Percentiles rank a stretch among this genome's conserved stretches.
Conservation (phyloP, 1,284 basidiomycete species). For the Blastosporella zonata region DNA sequence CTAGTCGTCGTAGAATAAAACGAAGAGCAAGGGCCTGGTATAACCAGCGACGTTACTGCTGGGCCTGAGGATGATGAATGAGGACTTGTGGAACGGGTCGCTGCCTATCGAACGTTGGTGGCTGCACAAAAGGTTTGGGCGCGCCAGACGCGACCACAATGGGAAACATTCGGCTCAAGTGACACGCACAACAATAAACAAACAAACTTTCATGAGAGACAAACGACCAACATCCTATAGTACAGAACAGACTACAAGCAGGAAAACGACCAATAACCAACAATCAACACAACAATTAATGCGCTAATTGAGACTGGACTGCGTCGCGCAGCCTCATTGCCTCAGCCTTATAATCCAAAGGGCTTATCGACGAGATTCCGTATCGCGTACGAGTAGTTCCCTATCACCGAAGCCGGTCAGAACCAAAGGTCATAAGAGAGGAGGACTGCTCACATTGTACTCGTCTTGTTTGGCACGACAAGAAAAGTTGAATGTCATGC, state of each 20-base stretch:
- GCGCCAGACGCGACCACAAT: slow-evolving; percentile 28
- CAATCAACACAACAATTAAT: background rate
- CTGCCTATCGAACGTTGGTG: slow-evolving; percentile 1
- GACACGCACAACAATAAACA: slow-evolving; percentile 15
- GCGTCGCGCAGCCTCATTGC: slow-evolving; percentile 57
- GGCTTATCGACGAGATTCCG: slow-evolving; percentile 66
- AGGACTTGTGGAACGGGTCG: slow-evolving; percentile 7
- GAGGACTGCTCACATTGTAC: slow-evolving; percentile 63
- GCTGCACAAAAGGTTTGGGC: slow-evolving; percentile 12
- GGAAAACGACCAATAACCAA: background rate
- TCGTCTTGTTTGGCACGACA: slow-evolving; percentile 88
- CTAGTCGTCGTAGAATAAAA: background rate
- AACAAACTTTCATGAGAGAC: slow-evolving; percentile 1
- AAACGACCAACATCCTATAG: background rate
- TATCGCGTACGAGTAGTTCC: slow-evolving; percentile 80
- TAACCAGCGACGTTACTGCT: background rate
- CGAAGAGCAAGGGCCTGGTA: background rate
- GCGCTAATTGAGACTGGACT: slow-evolving; percentile 43
- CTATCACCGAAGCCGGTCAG: slow-evolving; percentile 35
- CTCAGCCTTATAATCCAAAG: slow-evolving; percentile 75
- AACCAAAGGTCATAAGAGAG: slow-evolving; percentile 6
- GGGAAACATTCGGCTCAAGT: slow-evolving; percentile 20
- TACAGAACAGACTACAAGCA: background rate
- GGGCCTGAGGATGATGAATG: slow-evolving; percentile 10
- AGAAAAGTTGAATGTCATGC: slow-evolving; percentile 78